phyloP scores from a whole-genome alignment of 2,329 filamentous ascomycete genomes.

The Graphilbum ipis-grandicollis region DNA sequence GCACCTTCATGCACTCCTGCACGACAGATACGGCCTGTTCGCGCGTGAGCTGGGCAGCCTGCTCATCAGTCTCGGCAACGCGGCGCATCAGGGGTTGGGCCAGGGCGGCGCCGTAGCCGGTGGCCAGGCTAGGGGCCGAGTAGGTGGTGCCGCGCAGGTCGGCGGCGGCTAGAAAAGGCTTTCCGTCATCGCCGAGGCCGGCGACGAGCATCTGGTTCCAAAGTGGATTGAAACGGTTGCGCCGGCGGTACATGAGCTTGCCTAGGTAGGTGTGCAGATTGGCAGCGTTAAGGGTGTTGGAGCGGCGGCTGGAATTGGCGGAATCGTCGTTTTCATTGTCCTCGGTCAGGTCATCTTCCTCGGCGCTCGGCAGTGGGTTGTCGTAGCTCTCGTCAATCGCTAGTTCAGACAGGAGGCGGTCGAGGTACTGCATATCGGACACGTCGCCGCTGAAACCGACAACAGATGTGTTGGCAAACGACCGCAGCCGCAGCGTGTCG shows the following conservation, averaged over 20 bases:
- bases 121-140: constrained; percentile 72
- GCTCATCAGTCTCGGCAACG: constrained; percentile 67
- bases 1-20: constrained; percentile 93
- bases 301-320: no score
- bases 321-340: no score
- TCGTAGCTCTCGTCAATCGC: constrained; percentile 81
- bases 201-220: constrained; percentile 94
- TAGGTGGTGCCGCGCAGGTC: constrained; percentile 91
- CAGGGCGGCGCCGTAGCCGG: constrained; percentile 83
- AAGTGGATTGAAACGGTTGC: constrained; percentile 87
- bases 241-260: constrained; percentile 90
- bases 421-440: constrained; percentile 97
- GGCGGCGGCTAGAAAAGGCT: constrained; percentile 80
- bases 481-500: constrained; percentile 85
- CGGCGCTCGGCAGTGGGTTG: constrained; percentile 16
- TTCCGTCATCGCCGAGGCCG: constrained; percentile 60
- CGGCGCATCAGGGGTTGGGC: constrained; percentile 82
- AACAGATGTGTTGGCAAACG: constrained; percentile 68
- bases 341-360: constrained; percentile 4
- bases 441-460: constrained; percentile 94
- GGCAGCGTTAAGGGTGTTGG: constrained; percentile 57
- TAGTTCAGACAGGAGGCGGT: constrained; percentile 75
- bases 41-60: constrained; percentile 51
- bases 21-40: constrained; percentile 68
- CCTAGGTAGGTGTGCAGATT: constrained; percentile 94